phyloP scores from a whole-genome alignment of 352 stramenopile genomes.

The Phytopythium boreale region DNA sequence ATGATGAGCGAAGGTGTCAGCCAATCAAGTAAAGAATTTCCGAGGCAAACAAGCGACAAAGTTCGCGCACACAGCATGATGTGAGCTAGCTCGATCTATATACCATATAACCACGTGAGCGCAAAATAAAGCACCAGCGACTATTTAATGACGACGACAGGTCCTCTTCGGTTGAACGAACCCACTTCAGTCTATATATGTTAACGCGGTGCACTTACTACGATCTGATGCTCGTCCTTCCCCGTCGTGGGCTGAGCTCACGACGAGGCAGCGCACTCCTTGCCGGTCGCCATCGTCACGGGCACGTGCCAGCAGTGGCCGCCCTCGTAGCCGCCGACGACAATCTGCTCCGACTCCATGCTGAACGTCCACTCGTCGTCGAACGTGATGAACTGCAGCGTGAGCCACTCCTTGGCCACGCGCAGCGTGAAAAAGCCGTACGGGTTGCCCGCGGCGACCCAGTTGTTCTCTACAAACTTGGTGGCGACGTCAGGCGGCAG shows the following conservation, averaged over 20 bases:
- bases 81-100: neutral
- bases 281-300: constrained; percentile 58
- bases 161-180: neutral
- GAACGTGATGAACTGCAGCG: constrained; percentile 83
- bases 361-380: constrained; percentile 80
- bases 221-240: neutral
- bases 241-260: constrained; percentile 8
- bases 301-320: constrained; percentile 86
- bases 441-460: constrained; percentile 73
- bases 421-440: constrained; percentile 86
- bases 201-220: neutral
- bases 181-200: neutral
- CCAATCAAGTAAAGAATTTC: neutral
- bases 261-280: constrained; percentile 45
- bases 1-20: neutral
- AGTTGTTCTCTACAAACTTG: constrained; percentile 80
- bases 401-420: constrained; percentile 85
- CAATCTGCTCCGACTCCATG: constrained; percentile 68
- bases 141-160: neutral
- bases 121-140: neutral
- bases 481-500: constrained; percentile 62
- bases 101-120: neutral
- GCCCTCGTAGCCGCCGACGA: constrained; percentile 75
- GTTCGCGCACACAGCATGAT: neutral
- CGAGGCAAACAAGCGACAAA: neutral